phyloP scores from a whole-genome alignment of 1,139 yeast species.

The Geotrichum restrictum region DNA sequence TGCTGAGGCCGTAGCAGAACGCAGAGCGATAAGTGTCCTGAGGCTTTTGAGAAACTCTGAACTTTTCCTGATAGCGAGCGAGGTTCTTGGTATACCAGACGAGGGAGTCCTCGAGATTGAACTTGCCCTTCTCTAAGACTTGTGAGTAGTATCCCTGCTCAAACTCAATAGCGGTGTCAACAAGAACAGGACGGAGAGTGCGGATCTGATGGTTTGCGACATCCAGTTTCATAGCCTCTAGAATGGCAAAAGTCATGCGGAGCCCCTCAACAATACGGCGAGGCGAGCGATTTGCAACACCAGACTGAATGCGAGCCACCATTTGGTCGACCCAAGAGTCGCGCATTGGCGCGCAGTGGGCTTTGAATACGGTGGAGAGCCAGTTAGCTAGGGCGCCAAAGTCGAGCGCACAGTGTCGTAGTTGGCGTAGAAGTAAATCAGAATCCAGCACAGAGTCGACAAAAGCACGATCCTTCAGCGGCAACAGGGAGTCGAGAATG shows the following conservation, averaged over 20 bases:
- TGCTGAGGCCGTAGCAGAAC: constrained; percentile 51
- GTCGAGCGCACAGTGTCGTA: constrained; percentile 63
- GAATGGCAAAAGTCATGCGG: constrained; percentile 71
- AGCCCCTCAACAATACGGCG: constrained; percentile 68
- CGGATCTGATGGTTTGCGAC: constrained; percentile 94
- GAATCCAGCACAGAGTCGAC: constrained; percentile 76
- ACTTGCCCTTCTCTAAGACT: constrained; percentile 56
- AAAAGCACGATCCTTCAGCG: constrained; percentile 66
- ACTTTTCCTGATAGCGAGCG: constrained; percentile 11
- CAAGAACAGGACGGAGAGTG: constrained; percentile 73
- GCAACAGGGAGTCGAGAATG: constrained; percentile 68
- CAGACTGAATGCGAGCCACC: constrained; percentile 63
- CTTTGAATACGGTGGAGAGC: constrained; percentile 67
- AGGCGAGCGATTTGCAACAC: constrained; percentile 53
- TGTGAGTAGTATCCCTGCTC: constrained; percentile 84
- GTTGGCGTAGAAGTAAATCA: constrained; percentile 71
- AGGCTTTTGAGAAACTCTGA: neutral
- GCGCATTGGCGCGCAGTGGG: constrained; percentile 94
- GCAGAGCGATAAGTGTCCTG: constrained; percentile 6
- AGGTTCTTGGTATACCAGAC: constrained; percentile 56
- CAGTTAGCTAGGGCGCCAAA: constrained; percentile 63
- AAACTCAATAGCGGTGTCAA: constrained; percentile 87
- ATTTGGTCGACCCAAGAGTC: constrained; percentile 86
- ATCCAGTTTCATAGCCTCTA: constrained; percentile 95
- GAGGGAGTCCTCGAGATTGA: constrained; percentile 62